phyloP scores from a whole-genome alignment of 176 grass and related monocot genomes.

The Bromus sterilis region DNA sequence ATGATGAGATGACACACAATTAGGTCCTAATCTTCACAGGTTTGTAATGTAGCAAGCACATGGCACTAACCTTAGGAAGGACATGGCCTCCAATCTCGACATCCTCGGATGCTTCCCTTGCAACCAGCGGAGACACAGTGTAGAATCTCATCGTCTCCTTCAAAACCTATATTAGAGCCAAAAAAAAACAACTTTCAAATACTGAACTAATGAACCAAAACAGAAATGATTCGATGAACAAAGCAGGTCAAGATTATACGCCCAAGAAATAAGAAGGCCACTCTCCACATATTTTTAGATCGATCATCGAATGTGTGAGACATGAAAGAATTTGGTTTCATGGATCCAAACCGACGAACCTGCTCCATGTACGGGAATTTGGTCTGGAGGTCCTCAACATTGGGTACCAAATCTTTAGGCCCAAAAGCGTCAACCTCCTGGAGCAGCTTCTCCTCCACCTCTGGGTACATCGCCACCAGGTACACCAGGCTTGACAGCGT shows the following conservation, averaged over 20 bases:
- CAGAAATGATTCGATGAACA: too few species aligned
- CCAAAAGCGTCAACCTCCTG: constrained; percentile 44
- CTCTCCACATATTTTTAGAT: too few species aligned
- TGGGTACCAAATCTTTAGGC: constrained; percentile 10
- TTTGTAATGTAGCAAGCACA: neutral
- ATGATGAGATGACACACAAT: too few species aligned
- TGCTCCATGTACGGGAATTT: constrained; percentile 61
- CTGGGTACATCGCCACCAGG: constrained; percentile 41
- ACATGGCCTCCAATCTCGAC: constrained; percentile 48
- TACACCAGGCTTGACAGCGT: constrained; percentile 48
- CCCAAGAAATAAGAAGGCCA: too few species aligned
- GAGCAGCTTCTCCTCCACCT: constrained; percentile 55
- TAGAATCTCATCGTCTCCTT: constrained; percentile 62
- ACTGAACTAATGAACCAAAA: neutral
- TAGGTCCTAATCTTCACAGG: neutral
- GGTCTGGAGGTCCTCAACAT: constrained; percentile 25
- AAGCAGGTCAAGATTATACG: too few species aligned
- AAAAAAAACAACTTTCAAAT: neutral
- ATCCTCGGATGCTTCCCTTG: constrained; percentile 33
- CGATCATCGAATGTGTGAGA: too few species aligned
- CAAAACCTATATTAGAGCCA: constrained; percentile 31
- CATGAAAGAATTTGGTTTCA: too few species aligned
- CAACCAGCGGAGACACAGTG: constrained; percentile 43
- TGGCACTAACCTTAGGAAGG: constrained; percentile 44
- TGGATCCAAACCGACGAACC: neutral